Base-by-base conservation (phyloP, 148 eudicot genomes). In the Chenopodium formosanum region DNA sequence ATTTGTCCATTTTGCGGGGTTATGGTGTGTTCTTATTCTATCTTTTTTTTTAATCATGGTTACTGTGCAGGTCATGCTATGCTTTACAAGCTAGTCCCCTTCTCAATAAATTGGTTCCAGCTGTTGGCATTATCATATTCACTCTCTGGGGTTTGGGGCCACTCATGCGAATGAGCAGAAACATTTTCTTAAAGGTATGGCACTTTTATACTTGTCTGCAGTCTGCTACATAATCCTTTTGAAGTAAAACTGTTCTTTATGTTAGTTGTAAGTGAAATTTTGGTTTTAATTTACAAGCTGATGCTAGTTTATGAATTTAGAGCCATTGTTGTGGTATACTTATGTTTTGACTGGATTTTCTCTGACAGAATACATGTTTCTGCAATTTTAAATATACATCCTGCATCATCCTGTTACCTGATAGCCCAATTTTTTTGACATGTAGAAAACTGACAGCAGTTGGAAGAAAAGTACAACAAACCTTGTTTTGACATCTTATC, bases 81-180 rank as follows among this genome's bases (percentile, higher is more conserved):
- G 78, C 83, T 79, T 77, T 90, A 67, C 94, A 92, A 89, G 82
- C 90, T 63, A 92, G 84, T 71, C 92, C 95, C 27, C 48, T 87
- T 75, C 76, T 88, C 20, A 82, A 85, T 40, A 92, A 94, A 86
- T 84, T 96, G 86, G 84, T 86, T 82, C 89, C 99, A 44, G 94
- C 99, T 58, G 83, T 89, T 72, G 89, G 90, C 58, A 84, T 94
- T 76, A 81, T 94, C 73, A 80, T 87, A 73, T 92, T 96, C 85
- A 89, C 99, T 50, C 74, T 96, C 74, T 94, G 95, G 98, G 97
- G 95, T 81, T 83, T 96, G 79, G 91, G 83, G 77, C 98, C 97
- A 73, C 84, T 96, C 76, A 56, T 91, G 84, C 90, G 86, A 76
- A 87, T 78, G 60, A 83, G 89, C 91, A 89, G 98, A 86, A 90